Percentiles rank a stretch among this genome's conserved stretches.
These are phyloP conservation scores for Geotrichum reessii DNA, from an alignment of 1,139 yeast genomes.

Conservation along the genomic window DNA sequence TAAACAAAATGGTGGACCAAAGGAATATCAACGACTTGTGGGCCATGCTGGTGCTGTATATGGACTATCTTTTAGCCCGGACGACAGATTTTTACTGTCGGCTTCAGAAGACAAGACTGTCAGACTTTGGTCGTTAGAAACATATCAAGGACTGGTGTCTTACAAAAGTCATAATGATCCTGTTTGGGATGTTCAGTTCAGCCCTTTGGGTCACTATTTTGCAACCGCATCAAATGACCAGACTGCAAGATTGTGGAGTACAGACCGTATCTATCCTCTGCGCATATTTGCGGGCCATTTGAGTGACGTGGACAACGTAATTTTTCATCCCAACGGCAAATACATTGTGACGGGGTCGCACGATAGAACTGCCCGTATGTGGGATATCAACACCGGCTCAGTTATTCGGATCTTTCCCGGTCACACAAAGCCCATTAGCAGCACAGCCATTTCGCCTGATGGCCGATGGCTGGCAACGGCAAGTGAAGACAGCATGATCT, in stretches of 20 bases:
- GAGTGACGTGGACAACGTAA: slow-evolving; percentile 91
- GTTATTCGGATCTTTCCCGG: slow-evolving; percentile 96
- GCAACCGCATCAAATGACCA: slow-evolving; percentile 97
- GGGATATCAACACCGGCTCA: slow-evolving; percentile 89
- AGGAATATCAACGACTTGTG: slow-evolving; percentile 45
- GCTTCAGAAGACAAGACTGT: slow-evolving; percentile 68
- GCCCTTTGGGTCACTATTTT: slow-evolving; percentile 94
- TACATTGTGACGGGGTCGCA: slow-evolving; percentile 92
- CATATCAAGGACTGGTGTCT: slow-evolving; percentile 79
- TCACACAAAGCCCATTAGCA: slow-evolving; percentile 80
- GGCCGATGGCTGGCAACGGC: slow-evolving; percentile 96
- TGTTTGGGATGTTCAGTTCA: slow-evolving; percentile 92
- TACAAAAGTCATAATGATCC: slow-evolving; percentile 96
- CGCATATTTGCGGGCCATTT: slow-evolving; percentile 96
- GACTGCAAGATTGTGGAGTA: slow-evolving; percentile 96
- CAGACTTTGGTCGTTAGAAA: slow-evolving; percentile 89
- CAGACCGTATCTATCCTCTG: slow-evolving; percentile 93
- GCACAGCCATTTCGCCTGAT: slow-evolving; percentile 88
- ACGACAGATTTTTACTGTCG: slow-evolving; percentile 6
- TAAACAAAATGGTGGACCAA: slow-evolving; percentile 41
- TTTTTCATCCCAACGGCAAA: slow-evolving; percentile 93
- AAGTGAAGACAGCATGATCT: slow-evolving; percentile 85
- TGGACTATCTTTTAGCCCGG: slow-evolving; percentile 73
- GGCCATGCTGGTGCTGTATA: slow-evolving; percentile 96
- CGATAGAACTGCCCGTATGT: slow-evolving; percentile 94